Conservation (phyloP, 106 monocot genomes). For the Cymbidium sinense region DNA sequence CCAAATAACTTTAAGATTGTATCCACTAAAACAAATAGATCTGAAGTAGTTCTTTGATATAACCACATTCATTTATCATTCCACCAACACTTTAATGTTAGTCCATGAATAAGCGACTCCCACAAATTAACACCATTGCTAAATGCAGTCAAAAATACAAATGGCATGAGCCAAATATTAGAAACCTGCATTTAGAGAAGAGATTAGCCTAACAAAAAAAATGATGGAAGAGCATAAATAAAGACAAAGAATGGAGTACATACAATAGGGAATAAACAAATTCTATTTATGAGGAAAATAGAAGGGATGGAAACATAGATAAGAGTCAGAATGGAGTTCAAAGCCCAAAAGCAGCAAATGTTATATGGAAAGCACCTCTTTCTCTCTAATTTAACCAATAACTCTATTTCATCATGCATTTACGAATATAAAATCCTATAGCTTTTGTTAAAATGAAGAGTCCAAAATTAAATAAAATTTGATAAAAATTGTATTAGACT, state of each 20-base stretch:
- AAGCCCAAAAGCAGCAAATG: conserved; percentile 52
- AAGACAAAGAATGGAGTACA: not conserved
- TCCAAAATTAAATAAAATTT: no score
- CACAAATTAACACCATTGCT: conserved; percentile 15
- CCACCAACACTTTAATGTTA: conserved; percentile 56
- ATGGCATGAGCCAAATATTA: conserved; percentile 42
- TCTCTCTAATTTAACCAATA: no score
- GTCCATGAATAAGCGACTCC: conserved; percentile 22
- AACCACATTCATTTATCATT: conserved; percentile 68
- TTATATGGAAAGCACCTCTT: no score
- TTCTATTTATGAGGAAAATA: conserved; percentile 35
- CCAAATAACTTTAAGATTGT: conserved; percentile 36
- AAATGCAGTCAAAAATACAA: conserved; percentile 23
- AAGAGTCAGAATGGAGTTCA: conserved; percentile 42
- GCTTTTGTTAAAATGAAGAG: no score
- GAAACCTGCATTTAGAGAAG: conserved; percentile 15
- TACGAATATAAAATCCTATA: no score
- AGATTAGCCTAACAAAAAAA: not conserved
- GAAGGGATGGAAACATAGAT: conserved; percentile 45
- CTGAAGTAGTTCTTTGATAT: conserved; percentile 47
- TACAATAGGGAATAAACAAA: conserved; percentile 62
- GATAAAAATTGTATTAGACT: no score
- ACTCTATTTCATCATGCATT: no score
- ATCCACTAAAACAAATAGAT: conserved; percentile 51
- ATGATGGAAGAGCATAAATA: no score